Evolutionary conservation across 169 alveolate genomes (phyloP).

Genomic region (Plasmodium fragile): DNA sequence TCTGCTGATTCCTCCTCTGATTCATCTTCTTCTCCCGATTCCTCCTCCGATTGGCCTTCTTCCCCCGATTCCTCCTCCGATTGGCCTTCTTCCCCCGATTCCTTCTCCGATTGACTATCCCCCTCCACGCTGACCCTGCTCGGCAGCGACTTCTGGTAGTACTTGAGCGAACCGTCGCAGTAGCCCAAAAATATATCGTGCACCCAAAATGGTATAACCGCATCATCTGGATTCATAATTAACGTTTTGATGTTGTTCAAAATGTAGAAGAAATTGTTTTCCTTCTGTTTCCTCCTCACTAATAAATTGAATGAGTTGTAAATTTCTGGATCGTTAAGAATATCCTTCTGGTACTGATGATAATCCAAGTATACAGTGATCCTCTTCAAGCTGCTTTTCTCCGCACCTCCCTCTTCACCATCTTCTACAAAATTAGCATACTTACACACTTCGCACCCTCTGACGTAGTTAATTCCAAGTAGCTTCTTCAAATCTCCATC

Average conservation of each 20-base stretch:
- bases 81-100: conserved; percentile 18
- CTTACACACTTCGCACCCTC: conserved; percentile 68
- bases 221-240: conserved; percentile 85
- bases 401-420: conserved; percentile 79
- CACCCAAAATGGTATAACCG: conserved; percentile 86
- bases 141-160: conserved; percentile 76
- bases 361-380: conserved; percentile 87
- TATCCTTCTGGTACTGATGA: conserved; percentile 87
- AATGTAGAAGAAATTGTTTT: conserved; percentile 92
- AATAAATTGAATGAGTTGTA: conserved; percentile 89
- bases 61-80: not conserved
- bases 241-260: conserved; percentile 88
- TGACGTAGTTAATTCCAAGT: conserved; percentile 70
- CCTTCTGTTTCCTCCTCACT: conserved; percentile 91
- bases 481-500: conserved; percentile 65
- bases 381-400: conserved; percentile 76
- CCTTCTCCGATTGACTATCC: not conserved
- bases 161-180: conserved; percentile 82
- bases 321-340: conserved; percentile 85
- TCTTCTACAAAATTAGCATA: conserved; percentile 75
- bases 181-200: conserved; percentile 88
- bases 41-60: not conserved
- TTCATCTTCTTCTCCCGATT: not conserved
- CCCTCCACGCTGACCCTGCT: conserved; percentile 62
- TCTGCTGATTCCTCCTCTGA: not conserved